Evolutionary conservation across 176 grass and related monocot genomes (phyloP), one percentile per base, ranked within the genome.

Genomic region (Hordeum marinum): DNA sequence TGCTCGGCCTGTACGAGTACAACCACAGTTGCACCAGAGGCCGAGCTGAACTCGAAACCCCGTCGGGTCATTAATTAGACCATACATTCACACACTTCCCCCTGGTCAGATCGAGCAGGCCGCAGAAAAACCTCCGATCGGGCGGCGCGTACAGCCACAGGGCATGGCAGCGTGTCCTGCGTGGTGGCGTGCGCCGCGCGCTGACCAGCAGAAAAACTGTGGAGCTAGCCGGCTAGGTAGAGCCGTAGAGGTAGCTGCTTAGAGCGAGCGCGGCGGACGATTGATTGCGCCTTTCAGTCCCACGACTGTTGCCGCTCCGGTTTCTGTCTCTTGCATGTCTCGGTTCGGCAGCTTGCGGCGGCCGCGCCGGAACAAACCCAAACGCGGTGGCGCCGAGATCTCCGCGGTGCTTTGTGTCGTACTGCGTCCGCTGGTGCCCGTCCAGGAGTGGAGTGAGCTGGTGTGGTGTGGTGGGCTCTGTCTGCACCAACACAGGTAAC

Each of bases 281-380:
- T 72, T 43, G 42, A 72, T 82, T 45, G 88, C 57, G 57, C 23
- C 72, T 82, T 90, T 65, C 73, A 13, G 43, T 37, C 72, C 55
- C 79, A 23, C 50, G 25, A 78, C 55, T 46, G 79, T 34, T 77
- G 73, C 45, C 80, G 79, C 64, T 25, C 76, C 65, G 26, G 10
- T 32, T 65, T 14, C 25, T 64, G 54, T 85, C 61, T 21, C 26
- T 68, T 34, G 65, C 7, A 10, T 1, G 11, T 21, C 59, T 9
- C 25, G 2, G 7, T 37, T 46, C 66, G 26, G 68, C 75, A 26
- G 73, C 21, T 3, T 29, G 24, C 46, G 42, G 40, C 9, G 14
- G 7, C 55, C 69, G 39, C 8, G 59, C 40, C 68, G 64, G n/a
- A 34, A 52, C 42, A 43, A 24, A 63, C 52, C 39, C 8, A 29